These are phyloP conservation scores for Collybia nuda DNA, from an alignment of 768 basidiomycete genomes.

Conservation along the genomic window DNA sequence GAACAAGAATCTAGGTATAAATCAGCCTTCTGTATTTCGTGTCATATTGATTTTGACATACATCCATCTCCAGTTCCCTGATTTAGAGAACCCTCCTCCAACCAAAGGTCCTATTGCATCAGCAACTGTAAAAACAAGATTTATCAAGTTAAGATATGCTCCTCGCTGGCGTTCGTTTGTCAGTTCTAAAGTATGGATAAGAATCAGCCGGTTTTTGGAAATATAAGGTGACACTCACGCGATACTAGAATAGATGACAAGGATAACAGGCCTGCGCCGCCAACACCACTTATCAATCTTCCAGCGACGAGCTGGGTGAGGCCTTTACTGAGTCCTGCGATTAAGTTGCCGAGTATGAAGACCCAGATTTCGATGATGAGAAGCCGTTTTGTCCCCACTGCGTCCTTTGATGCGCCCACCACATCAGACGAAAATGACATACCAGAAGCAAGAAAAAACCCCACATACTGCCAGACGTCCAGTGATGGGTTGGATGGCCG, in stretches of 20 bases:
- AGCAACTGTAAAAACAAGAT: conserved; percentile 21
- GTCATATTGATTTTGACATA: conserved; percentile 4
- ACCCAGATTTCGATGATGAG: conserved; percentile 24
- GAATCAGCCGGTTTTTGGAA: neutral
- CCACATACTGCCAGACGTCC: conserved; percentile 21
- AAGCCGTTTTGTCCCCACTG: conserved; percentile 19
- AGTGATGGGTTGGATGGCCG: conserved; percentile 21
- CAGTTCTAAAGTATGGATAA: conserved; percentile 12
- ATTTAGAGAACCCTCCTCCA: conserved; percentile 20
- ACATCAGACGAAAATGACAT: neutral
- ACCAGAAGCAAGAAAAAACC: too few relatives aligned
- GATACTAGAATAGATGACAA: conserved; percentile 19
- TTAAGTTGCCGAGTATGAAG: conserved; percentile 22
- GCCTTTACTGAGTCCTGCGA: conserved; percentile 20
- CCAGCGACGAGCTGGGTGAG: conserved; percentile 23
- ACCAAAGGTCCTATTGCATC: conserved; percentile 24
- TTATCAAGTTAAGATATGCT: conserved; percentile 25
- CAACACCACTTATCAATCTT: conserved; percentile 22
- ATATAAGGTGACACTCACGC: conserved; percentile 12
- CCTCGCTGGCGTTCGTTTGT: conserved; percentile 24
- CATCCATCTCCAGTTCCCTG: conserved; percentile 29
- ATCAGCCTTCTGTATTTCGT: neutral
- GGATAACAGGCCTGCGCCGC: conserved; percentile 22
- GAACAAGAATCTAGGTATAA: conserved; percentile 18
- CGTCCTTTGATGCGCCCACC: conserved; percentile 15